phyloP scores from a whole-genome alignment of 2,329 filamentous ascomycete species.

The Talaromyces sp. region DNA sequence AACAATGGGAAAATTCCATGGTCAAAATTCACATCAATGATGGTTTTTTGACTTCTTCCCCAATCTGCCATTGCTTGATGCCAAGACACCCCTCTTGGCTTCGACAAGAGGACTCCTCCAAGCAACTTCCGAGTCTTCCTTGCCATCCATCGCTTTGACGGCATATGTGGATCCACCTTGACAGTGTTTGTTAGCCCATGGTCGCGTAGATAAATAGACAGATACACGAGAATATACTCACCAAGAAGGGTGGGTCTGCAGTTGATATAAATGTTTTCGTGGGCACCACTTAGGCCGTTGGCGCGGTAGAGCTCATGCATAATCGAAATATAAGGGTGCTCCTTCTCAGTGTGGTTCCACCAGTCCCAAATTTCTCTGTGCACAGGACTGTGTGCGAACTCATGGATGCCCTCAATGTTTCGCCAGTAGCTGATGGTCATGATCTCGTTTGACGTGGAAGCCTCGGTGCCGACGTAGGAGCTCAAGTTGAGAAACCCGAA shows the following conservation, averaged over 20 bases:
- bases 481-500: slow-evolving; percentile 46
- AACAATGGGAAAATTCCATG: not conserved
- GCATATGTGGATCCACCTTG: slow-evolving; percentile 4
- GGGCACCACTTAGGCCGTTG: slow-evolving; percentile 38
- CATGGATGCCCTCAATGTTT: slow-evolving; percentile 44
- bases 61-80: slow-evolving; percentile 3
- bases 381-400: slow-evolving; percentile 46
- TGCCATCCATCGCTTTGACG: not conserved
- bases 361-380: slow-evolving; percentile 50
- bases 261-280: slow-evolving; percentile 50
- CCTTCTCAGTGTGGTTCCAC: slow-evolving; percentile 35
- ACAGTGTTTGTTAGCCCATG: not conserved
- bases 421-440: slow-evolving; percentile 49
- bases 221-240: not conserved
- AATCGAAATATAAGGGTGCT: slow-evolving; percentile 42
- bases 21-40: not conserved
- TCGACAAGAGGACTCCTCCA: slow-evolving; percentile 7
- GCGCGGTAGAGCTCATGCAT: slow-evolving; percentile 50
- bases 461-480: slow-evolving; percentile 33
- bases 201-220: not conserved
- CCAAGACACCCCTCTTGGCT: slow-evolving; percentile 4
- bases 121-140: not conserved
- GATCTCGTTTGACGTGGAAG: slow-evolving; percentile 35
- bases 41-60: not conserved
- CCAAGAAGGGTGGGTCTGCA: slow-evolving; percentile 12